Evolutionary conservation across 495 filamentous ascomycete species (phyloP).

Genomic region (Trypethelium eluteriae): DNA sequence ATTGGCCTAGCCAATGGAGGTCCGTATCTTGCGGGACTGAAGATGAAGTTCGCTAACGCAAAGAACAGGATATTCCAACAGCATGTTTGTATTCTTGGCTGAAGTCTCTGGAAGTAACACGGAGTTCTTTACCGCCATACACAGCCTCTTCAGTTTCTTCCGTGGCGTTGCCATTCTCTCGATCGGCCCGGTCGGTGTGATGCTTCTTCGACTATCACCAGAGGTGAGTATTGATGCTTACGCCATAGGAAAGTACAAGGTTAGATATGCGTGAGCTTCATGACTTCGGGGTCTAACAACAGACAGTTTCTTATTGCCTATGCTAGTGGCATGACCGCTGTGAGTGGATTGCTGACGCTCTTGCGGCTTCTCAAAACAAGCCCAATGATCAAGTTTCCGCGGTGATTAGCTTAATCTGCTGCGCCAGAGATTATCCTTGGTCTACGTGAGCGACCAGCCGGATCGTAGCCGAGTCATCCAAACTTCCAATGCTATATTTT

Average conservation of each 20-base stretch:
- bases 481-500: too few relatives aligned
- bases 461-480: too few relatives aligned
- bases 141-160: constrained; percentile 21
- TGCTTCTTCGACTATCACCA: constrained; percentile 12
- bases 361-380: neutral
- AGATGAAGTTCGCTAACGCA: neutral
- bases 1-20: constrained; percentile 8
- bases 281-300: neutral
- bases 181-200: constrained; percentile 17
- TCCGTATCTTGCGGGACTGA: neutral
- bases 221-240: constrained; percentile 13
- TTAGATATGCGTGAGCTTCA: neutral
- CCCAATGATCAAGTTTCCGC: neutral
- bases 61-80: constrained; percentile 14
- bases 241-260: constrained; percentile 20
- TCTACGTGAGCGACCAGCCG: too few relatives aligned
- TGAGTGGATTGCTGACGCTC: constrained; percentile 17
- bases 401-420: neutral
- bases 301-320: constrained; percentile 19
- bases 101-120: constrained; percentile 18
- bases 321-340: constrained; percentile 17
- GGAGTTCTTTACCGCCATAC: constrained; percentile 18
- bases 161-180: constrained; percentile 17
- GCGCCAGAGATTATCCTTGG: neutral
- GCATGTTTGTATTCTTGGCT: constrained; percentile 17